Percentiles rank a stretch among this genome's conserved stretches.
phyloP scores from a whole-genome alignment of 306 rosid species.

The Cicer bijugum region DNA sequence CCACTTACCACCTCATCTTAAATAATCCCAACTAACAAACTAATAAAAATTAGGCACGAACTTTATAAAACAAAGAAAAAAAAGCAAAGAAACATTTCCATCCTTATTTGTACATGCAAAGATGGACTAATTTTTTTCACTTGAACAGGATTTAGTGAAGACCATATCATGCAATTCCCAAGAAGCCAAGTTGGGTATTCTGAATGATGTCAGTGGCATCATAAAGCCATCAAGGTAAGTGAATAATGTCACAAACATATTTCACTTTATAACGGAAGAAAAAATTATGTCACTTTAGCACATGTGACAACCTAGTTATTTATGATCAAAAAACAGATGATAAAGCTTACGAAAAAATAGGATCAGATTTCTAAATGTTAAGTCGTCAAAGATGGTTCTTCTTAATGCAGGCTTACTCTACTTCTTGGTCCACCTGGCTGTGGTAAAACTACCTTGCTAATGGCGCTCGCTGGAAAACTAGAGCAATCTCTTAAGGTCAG shows the following conservation, averaged over 20 bases:
- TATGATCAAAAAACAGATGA: neutral
- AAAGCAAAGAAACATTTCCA: neutral
- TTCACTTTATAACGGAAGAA: neutral
- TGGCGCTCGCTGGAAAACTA: conserved; percentile 63
- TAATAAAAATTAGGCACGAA: neutral
- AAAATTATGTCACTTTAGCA: conserved; percentile 7
- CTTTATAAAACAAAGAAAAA: neutral
- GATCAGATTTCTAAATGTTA: conserved; percentile 17
- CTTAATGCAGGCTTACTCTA: conserved; percentile 65
- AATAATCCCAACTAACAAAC: neutral
- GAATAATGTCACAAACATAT: neutral
- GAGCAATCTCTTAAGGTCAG: conserved; percentile 60
- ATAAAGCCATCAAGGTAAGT: conserved; percentile 62
- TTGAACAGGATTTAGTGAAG: conserved; percentile 54
- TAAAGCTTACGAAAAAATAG: conserved; percentile 21
- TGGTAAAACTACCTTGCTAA: conserved; percentile 60
- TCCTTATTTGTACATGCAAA: conserved; percentile 23
- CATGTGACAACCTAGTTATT: neutral
- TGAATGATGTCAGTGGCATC: conserved; percentile 65
- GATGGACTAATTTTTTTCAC: conserved; percentile 34
- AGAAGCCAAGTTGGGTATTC: conserved; percentile 52
- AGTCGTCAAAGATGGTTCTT: conserved; percentile 45
- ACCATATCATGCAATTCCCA: conserved; percentile 51
- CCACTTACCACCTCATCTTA: neutral
- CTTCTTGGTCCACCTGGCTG: conserved; percentile 69